Base-by-base conservation (phyloP, 768 basidiomycete species). In the Hortiboletus campestris region DNA sequence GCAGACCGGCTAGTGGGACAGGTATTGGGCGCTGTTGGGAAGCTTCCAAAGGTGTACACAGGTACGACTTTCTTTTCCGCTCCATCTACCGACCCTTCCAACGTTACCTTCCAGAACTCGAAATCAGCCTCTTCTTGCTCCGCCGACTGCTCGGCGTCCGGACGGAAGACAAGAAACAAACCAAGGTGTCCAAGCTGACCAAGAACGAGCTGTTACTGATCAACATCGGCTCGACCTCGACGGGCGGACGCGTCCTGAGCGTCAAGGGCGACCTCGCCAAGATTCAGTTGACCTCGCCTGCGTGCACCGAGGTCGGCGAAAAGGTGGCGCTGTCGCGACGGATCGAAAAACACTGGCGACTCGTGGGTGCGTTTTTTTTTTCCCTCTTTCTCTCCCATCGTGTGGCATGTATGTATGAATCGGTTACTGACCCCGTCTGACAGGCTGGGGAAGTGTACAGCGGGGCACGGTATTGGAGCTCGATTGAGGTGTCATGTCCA, bases 101-200 rank as follows among this genome's bases (percentile, higher is more conserved):
- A n/a, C 17, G 8, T 14, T 1, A 12, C 11, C 9, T 13, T 14
- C 48, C 56, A 92, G 94, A 95, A 73, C 80, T 95, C 51, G 93
- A 95, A 73, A 94, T 95, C 69, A 90, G 85, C 63, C 79, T 95
- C 63, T 99, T 98, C 87, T 78, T 98, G 32, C 88, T 99, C 34
- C 91, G 97, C 57, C 86, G 97, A 56, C 76, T 98, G 51, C 84
- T 98, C n/a, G 96, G 97, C 70, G 97, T 99, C 59, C 94, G 95
- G 74, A 94, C 94, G 22, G 96, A 98, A 73, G 97, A 98, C 77
- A 97, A 95, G 79, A 99, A 98, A 72, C 92, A 95, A 71, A 97
- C 97, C 20, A 99, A 94, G 74, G 91, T 93, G 22, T 80, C 91
- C 50, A 97, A 97, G 72, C 82, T 97, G 43, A 81, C 84, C 55